Evolutionary conservation across 345 rosid species (phyloP), one percentile per base, ranked within the genome.

Genomic region (Linum trigynum): DNA sequence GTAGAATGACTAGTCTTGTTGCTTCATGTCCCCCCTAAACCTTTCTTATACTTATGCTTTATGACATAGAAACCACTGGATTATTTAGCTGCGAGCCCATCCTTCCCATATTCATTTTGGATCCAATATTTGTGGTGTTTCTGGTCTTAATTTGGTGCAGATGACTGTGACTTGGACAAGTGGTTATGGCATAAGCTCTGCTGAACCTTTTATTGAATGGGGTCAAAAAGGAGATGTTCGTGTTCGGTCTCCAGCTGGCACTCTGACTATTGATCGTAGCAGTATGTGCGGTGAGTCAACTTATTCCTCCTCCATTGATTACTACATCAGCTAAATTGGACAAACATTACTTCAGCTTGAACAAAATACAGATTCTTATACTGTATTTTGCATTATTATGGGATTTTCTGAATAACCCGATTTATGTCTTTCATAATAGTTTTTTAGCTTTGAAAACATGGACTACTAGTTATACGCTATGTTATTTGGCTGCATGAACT

Each of bases 131-230:
- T 56, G 32, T 23, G 32, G 32, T 23, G 32, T 23, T 23, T 23
- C 35, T 4, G 41, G 17, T 57, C 10, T 66, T 39, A 48, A 55
- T 37, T 32, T 61, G 17, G 32, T 62, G 7, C 76, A 85, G 91
- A 88, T 88, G 91, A 84, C 91, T 14, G 78, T 88, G 38, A 88
- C 91, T 63, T 88, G 89, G 95, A 85, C 89, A 32, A 88, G 91
- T 71, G 91, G 95, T 51, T 85, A 88, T 67, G 85, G 78, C 40
- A 79, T 76, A 2, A 73, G 45, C 69, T 70, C 74, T 68, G 89
- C 87, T 5, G 84, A 80, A 63, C 88, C 91, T 45, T 77, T 88
- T 67, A 84, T 85, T 38, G 83, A 88, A 73, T 85, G 95, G 95
- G 79, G 85, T 55, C 67, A 43, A 7, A 80, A 81, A 70, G 85